phyloP scores from a whole-genome alignment of 2,329 filamentous ascomycete species.

The Pleoardoris graminearum region DNA sequence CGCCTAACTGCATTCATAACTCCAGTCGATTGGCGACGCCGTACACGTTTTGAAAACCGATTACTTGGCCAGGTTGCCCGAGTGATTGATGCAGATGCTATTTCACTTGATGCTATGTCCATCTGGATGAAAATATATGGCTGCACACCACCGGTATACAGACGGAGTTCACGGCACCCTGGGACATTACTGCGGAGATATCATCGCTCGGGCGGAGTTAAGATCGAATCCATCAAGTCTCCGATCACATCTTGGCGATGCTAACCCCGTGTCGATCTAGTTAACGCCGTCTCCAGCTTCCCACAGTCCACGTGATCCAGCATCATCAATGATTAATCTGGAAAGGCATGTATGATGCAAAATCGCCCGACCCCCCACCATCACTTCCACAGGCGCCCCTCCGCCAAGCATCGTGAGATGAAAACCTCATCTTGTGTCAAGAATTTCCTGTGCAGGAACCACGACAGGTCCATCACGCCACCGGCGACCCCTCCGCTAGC shows the following conservation, averaged over 20 bases:
- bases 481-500: not conserved
- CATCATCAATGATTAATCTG: not conserved
- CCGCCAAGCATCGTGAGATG: conserved; percentile 6
- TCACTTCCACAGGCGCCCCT: not conserved
- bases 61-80: too few species aligned
- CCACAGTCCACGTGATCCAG: not conserved
- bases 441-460: not conserved
- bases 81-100: too few species aligned
- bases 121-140: too few species aligned
- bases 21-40: too few species aligned
- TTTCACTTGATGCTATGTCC: too few species aligned
- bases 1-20: too few species aligned
- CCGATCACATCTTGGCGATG: not conserved
- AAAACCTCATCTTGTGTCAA: not conserved
- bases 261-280: not conserved
- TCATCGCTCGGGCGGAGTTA: too few species aligned
- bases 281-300: not conserved
- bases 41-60: too few species aligned
- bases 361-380: not conserved
- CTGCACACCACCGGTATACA: too few species aligned
- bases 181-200: too few species aligned
- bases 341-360: not conserved
- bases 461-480: not conserved
- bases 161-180: too few species aligned
- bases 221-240: too few species aligned